Base-by-base conservation (phyloP, 192 early-diverging fungal genomes). In the Podila epicladia region DNA sequence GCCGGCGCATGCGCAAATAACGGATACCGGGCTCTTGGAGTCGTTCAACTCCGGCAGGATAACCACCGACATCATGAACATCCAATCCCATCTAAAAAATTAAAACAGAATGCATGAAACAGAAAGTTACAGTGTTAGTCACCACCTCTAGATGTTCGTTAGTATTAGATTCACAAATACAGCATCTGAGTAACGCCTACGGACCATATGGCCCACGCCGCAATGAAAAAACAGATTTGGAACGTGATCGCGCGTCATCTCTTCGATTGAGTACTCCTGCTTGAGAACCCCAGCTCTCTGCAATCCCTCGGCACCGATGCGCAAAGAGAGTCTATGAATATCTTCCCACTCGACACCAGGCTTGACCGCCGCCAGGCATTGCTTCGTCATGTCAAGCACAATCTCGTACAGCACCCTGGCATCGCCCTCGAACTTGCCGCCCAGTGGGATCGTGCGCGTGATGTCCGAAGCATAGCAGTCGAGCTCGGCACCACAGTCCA, bases 51-150 rank as follows among this genome's bases (percentile, higher is more conserved):
- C 94, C 95, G 26, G 78, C 73, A 9, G 94, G 95, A 69, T 96
- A 96, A n/a, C 97, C 95, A 38, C 92, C 95, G 50, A 93, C 90
- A 72, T 98, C 97, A 75, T 98, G 97, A 4, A 95, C 95, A 82
- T 97, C 95, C 59, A 98, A 87, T 63, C 97, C 97, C 58, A 98
- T 89, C 62, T 92, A 84, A 65, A 97, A 96, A 29, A 29, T n/a
- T 9, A 6, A 37, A 9, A 37, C 1, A 9, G 6, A 9, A 37
- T 1, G 35, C 9, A 37, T 11, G 9, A 37, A 37, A 35, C 33
- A 35, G 33, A 37, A 7, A 1, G 35, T 37, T 9, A 33, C 2
- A 33, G 33, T 0, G 33, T 33, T 33, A 33, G 33, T 2, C 33
- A 33, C 6, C 6, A 33, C 33, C 0, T 33, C 33, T 3, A 29